A percentile compares a stretch with the other conserved stretches of the same genome.
phyloP scores from a whole-genome alignment of 1,284 basidiomycete species.

The Melampsora abietis-canadensis region DNA sequence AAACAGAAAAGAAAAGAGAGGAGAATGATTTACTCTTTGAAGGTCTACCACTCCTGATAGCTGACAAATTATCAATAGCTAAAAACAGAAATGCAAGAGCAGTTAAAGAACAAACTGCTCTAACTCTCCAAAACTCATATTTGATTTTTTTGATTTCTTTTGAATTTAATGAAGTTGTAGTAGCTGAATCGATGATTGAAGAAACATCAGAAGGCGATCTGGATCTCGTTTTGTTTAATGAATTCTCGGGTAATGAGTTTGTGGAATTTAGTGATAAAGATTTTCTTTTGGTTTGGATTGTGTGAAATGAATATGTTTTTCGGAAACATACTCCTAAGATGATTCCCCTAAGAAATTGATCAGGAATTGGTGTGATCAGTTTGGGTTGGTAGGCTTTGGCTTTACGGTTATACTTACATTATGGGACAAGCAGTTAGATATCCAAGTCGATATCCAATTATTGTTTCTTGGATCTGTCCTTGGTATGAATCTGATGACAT shows the following conservation, averaged over 20 bases:
- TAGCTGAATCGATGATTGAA: too few species aligned
- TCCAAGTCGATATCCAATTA: not conserved
- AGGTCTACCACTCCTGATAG: not conserved
- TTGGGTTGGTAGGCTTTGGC: not conserved
- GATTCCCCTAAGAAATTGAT: not conserved
- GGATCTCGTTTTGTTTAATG: too few species aligned
- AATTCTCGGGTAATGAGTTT: too few species aligned
- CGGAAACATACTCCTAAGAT: conserved; percentile 2
- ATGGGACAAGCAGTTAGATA: conserved; percentile 2
- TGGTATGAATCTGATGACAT: too few species aligned
- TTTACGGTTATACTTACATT: not conserved
- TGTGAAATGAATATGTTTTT: not conserved
- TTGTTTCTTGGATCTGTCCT: not conserved
- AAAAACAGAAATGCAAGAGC: conserved; percentile 1
- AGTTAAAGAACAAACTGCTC: not conserved
- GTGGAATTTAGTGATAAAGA: too few species aligned
- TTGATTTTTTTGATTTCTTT: not conserved
- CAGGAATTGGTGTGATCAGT: too few species aligned
- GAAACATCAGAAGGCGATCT: too few species aligned
- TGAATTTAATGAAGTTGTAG: too few species aligned
- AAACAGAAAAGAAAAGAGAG: not conserved
- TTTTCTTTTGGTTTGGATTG: not conserved
- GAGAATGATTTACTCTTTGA: not conserved
- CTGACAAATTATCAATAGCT: conserved; percentile 7
- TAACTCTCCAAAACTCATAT: not conserved